A percentile compares a stretch with the other conserved stretches of the same genome.
Conservation (phyloP, 345 rosid species). For the Eucalyptus globulus region DNA sequence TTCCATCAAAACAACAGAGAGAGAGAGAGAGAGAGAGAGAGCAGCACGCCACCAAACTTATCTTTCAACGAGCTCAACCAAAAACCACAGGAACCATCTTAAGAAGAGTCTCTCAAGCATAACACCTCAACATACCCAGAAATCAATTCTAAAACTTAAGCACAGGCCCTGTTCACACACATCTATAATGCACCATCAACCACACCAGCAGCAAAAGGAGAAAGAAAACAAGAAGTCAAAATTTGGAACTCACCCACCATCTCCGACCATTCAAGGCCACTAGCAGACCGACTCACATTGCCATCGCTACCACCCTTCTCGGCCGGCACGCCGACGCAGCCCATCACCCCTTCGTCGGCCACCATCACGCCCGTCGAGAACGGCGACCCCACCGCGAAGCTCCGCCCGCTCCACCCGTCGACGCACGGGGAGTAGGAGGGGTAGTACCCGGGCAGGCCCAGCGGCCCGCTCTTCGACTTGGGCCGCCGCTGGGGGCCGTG, state of each 20-base stretch:
- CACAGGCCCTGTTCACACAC: neutral
- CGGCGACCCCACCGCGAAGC: conserved; percentile 21
- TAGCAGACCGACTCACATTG: conserved; percentile 11
- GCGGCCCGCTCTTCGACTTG: conserved; percentile 61
- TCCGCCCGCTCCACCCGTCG: conserved; percentile 16
- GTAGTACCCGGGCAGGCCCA: conserved; percentile 6
- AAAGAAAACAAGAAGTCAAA: neutral
- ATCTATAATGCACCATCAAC: neutral
- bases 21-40: neutral
- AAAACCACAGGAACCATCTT: neutral
- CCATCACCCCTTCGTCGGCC: conserved; percentile 2
- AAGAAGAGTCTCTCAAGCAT: neutral
- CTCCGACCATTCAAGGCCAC: conserved; percentile 39
- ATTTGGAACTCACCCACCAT: conserved; percentile 33
- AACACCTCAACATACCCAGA: neutral
- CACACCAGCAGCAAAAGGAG: neutral
- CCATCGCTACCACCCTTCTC: neutral
- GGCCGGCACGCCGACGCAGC: neutral
- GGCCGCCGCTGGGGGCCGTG: conserved; percentile 37
- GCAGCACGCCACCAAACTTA: neutral
- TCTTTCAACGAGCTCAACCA: neutral
- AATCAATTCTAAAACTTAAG: neutral
- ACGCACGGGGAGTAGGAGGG: neutral
- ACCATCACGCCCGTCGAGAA: conserved; percentile 19
- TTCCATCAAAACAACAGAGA: neutral